Evolutionary conservation across 2,329 filamentous ascomycete genomes (phyloP), one percentile per base, ranked within the genome.

Genomic region (Emydomyces testavorans): DNA sequence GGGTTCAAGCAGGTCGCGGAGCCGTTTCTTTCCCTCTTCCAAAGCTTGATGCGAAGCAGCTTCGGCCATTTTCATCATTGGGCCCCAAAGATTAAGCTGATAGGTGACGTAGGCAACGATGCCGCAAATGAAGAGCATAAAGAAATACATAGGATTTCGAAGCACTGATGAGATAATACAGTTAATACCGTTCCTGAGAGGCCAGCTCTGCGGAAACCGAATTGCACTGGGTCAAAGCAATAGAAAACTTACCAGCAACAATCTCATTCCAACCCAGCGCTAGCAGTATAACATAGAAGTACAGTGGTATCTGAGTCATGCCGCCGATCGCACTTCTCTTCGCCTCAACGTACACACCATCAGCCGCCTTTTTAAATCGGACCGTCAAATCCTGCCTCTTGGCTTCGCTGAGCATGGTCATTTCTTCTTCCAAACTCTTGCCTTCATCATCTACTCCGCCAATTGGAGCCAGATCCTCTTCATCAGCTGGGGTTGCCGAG

Each of bases 191-290:
- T n/a, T n/a, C n/a, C n/a, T n/a, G n/a, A n/a, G 10, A 15, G 31
- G 24, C 50, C 23, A 51, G 35, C 15, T 26, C n/a, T n/a, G 23
- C 13, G 13, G n/a, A n/a, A n/a, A n/a, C n/a, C n/a, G n/a, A n/a
- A n/a, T n/a, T n/a, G n/a, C n/a, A 29, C 5, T n/a, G 21, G 13
- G n/a, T 16, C 8, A 11, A 41, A 16, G 20, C n/a, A n/a, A 21
- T 2, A 1, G 21, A 29, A 23, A 46, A 65, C 84, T 75, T 75
- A 94, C 89, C 87, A 60, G 89, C 85, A 56, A 94, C 72, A 54
- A 98, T 89, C 68, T 98, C 92, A 67, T 98, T 98, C 92, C 92
- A 98, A n/a, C 92, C 92, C 41, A 98, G 74, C 18, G 87, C 85
- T 54, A 98, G 71, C 49, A 98, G 73, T 49, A 96, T 66, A 35